Conservation (phyloP, 495 filamentous ascomycete genomes). For the Delitschia confertaspora region DNA sequence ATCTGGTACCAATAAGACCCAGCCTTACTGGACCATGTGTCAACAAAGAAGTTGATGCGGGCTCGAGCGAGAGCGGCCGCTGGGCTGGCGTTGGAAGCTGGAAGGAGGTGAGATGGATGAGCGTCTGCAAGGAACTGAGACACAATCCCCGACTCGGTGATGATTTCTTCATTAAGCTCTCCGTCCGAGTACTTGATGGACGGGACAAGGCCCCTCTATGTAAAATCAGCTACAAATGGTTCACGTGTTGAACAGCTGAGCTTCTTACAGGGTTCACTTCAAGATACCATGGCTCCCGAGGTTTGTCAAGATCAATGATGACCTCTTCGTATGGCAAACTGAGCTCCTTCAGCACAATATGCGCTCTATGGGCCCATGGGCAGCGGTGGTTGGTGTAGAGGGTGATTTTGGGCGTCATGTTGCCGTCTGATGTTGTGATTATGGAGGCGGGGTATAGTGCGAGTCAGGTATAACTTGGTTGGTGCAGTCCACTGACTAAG, state of each 20-base stretch:
- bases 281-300: slow-evolving; percentile 76
- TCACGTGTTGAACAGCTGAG: no score
- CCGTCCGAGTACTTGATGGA: slow-evolving; percentile 55
- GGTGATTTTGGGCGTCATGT: slow-evolving; percentile 41
- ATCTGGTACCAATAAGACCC: slow-evolving; percentile 39
- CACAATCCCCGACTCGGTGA: slow-evolving; percentile 69
- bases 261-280: slow-evolving; percentile 63
- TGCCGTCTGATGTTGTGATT: no score
- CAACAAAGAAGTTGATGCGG: slow-evolving; percentile 64
- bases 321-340: slow-evolving; percentile 68
- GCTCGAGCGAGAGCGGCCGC: slow-evolving; percentile 51
- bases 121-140: slow-evolving; percentile 61
- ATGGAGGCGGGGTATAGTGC: no score
- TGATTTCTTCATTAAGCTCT: slow-evolving; percentile 44
- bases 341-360: slow-evolving; percentile 68
- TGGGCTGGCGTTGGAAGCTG: slow-evolving; percentile 34
- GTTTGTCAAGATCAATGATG: slow-evolving; percentile 62
- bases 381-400: slow-evolving; percentile 71
- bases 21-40: slow-evolving; percentile 61
- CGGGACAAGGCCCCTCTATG: slow-evolving; percentile 66
- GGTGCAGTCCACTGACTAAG: no score
- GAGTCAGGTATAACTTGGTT: no score
- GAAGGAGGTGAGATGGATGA: slow-evolving; percentile 48
- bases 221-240: no score
- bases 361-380: slow-evolving; percentile 75